Base-by-base conservation (phyloP, 768 basidiomycete genomes). In the Lentinula edodes region DNA sequence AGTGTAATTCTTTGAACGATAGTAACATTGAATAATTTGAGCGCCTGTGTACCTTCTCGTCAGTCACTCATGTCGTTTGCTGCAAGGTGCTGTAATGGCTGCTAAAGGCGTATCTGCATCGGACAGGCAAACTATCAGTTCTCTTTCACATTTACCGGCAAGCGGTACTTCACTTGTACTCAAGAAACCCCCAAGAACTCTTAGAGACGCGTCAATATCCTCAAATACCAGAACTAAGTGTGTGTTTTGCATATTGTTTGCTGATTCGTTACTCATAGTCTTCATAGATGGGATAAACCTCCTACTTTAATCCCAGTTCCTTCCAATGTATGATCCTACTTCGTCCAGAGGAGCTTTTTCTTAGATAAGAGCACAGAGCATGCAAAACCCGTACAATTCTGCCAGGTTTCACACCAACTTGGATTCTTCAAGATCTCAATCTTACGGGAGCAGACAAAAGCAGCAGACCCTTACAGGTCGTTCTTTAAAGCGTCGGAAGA, bases 161-260 rank as follows among this genome's bases (percentile, higher is more conserved):
- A 59, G 28, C 34, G 8, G 16, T 13, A 18, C 5, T 41, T 18
- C 5, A 8, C 6, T 3, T 20, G 12, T 18, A 23, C 38, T 45
- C 6, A 43, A 45, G 39, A 58, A 36, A 20, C 35, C 41, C 0
- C 46, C 43, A 38, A 42, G 3, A 5, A 59, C 15, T 18, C n/a
- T 6, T 34, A 46, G 58, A 59, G 35, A 48, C 59, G 57, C 60
- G 56, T 61, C 12, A 55, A 61, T 18, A 52, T 52, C 8, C 42
- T 15, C 41, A 36, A 62, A 51, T 15, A 50, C 58, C 28, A 32
- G 46, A 34, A 41, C 34, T 16, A 20, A 6, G 46, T 59, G 32
- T 20, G 41, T 45, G 15, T 12, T 32, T 9, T 56, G 9, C 23
- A 23, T 46, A 7, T 12, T 36, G 10, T 9, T 7, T 28, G 3